Evolutionary conservation across 1,139 yeast genomes (phyloP).

Genomic region (Sugiyamaella japonica): DNA sequence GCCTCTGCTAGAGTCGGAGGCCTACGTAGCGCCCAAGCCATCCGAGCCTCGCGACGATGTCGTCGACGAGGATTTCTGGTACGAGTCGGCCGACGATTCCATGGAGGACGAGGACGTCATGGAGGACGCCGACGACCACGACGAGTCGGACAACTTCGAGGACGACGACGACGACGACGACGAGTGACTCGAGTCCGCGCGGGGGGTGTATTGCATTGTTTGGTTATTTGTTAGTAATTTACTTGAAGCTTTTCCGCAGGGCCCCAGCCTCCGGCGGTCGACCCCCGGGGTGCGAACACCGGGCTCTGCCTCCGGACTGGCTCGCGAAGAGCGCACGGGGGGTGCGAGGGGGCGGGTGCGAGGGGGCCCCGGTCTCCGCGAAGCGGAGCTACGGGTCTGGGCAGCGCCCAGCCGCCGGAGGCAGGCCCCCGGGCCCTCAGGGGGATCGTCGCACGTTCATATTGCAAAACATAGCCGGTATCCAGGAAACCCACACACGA

Average conservation of each 20-base stretch:
- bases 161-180: constrained; percentile 33
- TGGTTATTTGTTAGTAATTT: background rate
- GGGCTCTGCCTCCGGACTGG: background rate
- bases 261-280: no score
- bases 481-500: constrained; percentile 8
- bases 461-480: background rate
- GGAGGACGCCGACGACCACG: constrained; percentile 38
- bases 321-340: background rate
- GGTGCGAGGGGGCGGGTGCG: no score
- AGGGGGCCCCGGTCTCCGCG: no score
- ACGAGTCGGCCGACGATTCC: constrained; percentile 68
- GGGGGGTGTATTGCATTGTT: background rate
- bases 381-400: no score
- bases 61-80: constrained; percentile 86
- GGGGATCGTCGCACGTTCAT: background rate
- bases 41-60: constrained; percentile 57
- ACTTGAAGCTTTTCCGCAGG: background rate
- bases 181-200: background rate
- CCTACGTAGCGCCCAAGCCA: constrained; percentile 54
- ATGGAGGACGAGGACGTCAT: constrained; percentile 48
- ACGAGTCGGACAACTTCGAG: constrained; percentile 37
- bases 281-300: no score
- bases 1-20: constrained; percentile 60
- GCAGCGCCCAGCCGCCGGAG: no score
- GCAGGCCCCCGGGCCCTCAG: no score